Base-by-base conservation (phyloP, 2,329 filamentous ascomycete species). In the Stachybotrys chartarum region DNA sequence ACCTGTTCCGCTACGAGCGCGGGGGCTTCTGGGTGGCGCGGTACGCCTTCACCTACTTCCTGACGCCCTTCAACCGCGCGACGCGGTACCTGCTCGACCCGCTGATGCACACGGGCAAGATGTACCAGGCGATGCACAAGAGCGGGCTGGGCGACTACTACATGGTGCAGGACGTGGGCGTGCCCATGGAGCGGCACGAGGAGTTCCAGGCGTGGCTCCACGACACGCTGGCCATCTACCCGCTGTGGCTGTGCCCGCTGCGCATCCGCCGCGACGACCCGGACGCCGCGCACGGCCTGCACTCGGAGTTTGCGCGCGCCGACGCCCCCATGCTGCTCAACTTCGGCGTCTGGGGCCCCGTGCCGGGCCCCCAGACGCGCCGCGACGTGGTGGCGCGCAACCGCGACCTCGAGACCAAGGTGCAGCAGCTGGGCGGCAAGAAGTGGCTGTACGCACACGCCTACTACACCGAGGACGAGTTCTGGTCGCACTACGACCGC, bases 381-480 rank as follows among this genome's bases (percentile, higher is more conserved):
- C 66, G 73, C 1, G 69, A 75, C 10, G 81, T 81, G 52, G 72
- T 87, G 8, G 61, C 64, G 1, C 71, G 75, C 52, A 89, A 89
- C 66, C 77, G 83, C 1, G 75, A 74, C 0, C 72, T 90, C 1
- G 86, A 89, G 68, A 70, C 73, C 8, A 82, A 80, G 54, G 74
- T 88, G 0, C 75, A 76, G 8, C 77, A 80, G 30, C 74, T 86
- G 7, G 75, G 79, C 3, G 86, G 86, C 6, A 84, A 83, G 73
- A 88, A 88, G 69, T 87, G 84, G 75, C 70, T 90, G 1, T 90
- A 90, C 59, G 84, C 85, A 1, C 85, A 88, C 56, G 82, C 83
- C 0, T 88, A 85, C 68, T 87, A 87, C 66, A 81, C 77, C 3
- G 80, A 86, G 64, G 77, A 81, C 0, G 86, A 89, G 59, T 90